Conservation (phyloP, 169 alveolate genomes). For the Eimeria sp. region DNA sequence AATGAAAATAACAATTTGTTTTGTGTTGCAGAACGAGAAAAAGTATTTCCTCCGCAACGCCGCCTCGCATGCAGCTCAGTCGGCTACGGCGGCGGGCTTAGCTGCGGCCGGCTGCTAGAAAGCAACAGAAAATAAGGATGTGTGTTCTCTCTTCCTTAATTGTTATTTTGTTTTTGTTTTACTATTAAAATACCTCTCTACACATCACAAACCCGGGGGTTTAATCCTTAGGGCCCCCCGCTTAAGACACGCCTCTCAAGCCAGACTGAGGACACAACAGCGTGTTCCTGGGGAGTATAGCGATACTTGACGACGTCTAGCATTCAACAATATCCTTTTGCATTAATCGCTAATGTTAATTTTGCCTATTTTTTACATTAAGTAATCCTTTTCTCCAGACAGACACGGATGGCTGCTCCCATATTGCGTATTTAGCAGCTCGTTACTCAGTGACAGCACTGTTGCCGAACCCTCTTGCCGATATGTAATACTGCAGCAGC, state of each 20-base stretch:
- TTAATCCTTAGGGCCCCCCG: background rate
- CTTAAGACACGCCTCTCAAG: background rate
- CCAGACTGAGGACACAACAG: background rate
- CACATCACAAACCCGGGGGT: background rate
- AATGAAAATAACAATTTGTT: background rate
- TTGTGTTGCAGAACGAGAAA: background rate
- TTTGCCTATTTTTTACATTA: background rate
- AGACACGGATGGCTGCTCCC: background rate
- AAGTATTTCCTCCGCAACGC: background rate
- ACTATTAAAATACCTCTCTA: background rate
- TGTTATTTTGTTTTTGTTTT: background rate
- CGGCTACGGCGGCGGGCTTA: slow-evolving; percentile 11
- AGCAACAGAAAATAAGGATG: background rate
- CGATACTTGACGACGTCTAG: background rate
- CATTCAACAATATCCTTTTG: background rate
- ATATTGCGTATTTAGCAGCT: too few relatives aligned
- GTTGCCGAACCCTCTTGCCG: background rate
- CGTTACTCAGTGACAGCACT: background rate
- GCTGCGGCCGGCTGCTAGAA: background rate
- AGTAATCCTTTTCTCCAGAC: background rate
- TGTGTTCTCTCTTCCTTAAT: background rate
- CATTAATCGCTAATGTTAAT: background rate
- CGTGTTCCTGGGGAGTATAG: background rate
- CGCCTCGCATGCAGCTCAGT: slow-evolving; percentile 46
- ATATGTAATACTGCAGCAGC: too few relatives aligned